Base-by-base conservation (phyloP, 2,329 filamentous ascomycete species). In the Sporothrix euskadiensis region DNA sequence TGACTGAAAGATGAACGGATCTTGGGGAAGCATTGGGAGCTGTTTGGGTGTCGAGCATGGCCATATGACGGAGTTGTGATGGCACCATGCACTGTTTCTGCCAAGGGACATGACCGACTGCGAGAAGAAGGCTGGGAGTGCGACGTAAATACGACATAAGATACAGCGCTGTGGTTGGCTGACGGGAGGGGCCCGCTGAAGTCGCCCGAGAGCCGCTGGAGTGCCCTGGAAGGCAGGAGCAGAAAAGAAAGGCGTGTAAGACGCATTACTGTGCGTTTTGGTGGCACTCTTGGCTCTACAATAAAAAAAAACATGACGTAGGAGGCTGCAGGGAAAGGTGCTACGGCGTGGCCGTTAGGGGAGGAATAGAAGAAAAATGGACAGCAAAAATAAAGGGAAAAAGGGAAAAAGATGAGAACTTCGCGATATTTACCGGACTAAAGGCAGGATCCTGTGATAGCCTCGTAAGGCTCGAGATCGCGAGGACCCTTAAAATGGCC, bases 21-120 rank as follows among this genome's bases (percentile, higher is more conserved):
- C 26, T 19, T 22, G 57, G 16, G 35, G 61, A 26, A 16, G 7
- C 22, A 41, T 66, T 47, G 39, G 61, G 22, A 14, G 7, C 22
- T 30, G 6, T 47, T 9, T 30, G 22, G 61, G 39, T 66, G 61
- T 66, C 39, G 39, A 30, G 3, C 39, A 16, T 30, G 39, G 26
- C 16, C 65, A 68, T 52, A 44, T 68, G 65, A 68, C 44, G 57
- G n/a, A 47, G 39, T 47, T 26, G 41, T 47, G 12, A 66, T 66
- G 61, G 10, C 39, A 66, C 19, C n/a, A 22, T 14, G 52, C 9
- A 22, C 22, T 56, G 52, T 56, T n/a, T 63, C 22, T 63, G 59
- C 59, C 59, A 63, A 66, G 41, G 39, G 63, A 4, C 63, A 66
- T 49, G 59, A 63, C 59, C 8, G 10, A 41, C 59, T 30, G 56